Evolutionary conservation across 2,329 filamentous ascomycete genomes (phyloP).

Genomic region (Cladobotryum protrusum): DNA sequence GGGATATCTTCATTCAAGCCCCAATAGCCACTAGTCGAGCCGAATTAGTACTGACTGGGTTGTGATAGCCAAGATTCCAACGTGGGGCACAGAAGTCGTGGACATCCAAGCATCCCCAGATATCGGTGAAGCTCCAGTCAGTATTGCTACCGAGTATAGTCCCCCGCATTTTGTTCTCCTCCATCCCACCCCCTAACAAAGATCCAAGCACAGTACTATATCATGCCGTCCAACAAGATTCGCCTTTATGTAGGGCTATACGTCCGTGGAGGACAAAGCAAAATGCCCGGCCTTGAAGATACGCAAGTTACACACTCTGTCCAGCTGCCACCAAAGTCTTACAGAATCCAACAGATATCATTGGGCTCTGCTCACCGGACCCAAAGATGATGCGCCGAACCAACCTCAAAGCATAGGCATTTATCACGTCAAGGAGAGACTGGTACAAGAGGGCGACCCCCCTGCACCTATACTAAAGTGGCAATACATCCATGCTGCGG

Average conservation of each 20-base stretch:
- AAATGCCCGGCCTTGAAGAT: conserved; percentile 2
- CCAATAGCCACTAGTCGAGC: too few species aligned
- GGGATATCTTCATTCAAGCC: too few species aligned
- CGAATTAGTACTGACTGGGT: too few species aligned
- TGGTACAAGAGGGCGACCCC: conserved; percentile 7
- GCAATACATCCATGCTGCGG: conserved; percentile 22
- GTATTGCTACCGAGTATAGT: too few species aligned
- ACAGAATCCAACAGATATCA: conserved; percentile 25
- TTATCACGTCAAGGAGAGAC: conserved; percentile 26
- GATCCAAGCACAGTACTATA: neutral
- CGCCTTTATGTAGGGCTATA: conserved; percentile 6
- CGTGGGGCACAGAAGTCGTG: too few species aligned
- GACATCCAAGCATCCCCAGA: too few species aligned
- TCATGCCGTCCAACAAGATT: conserved; percentile 3
- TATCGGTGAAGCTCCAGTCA: too few species aligned
- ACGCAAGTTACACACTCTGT: neutral
- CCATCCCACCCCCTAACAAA: too few species aligned
- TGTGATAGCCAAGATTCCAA: too few species aligned
- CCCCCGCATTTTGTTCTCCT: too few species aligned
- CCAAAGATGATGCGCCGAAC: conserved; percentile 20
- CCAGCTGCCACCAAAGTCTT: neutral
- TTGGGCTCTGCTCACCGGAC: conserved; percentile 32
- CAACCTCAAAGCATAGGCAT: conserved; percentile 21
- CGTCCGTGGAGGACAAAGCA: neutral
- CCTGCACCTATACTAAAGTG: conserved; percentile 16